Evolutionary conservation across 2,329 filamentous ascomycete species (phyloP).

Genomic region (Cercospora sp.): DNA sequence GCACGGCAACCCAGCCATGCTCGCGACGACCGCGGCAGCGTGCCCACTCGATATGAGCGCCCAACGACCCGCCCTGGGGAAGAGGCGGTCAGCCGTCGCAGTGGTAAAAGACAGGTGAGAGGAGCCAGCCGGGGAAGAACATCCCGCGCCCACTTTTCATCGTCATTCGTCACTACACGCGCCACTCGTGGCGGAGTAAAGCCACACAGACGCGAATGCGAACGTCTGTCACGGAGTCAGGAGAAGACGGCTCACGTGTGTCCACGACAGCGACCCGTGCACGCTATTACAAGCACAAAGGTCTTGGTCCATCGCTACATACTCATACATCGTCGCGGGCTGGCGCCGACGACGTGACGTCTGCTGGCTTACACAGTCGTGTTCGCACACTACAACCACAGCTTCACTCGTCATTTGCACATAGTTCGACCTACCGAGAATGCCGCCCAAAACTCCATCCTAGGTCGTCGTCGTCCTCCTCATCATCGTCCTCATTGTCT

Average conservation of each 20-base stretch:
- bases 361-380: background rate
- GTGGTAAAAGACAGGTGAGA: background rate
- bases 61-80: background rate
- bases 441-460: slow-evolving; percentile 23
- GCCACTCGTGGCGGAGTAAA: background rate
- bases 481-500: slow-evolving; percentile 19
- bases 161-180: background rate
- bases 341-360: background rate
- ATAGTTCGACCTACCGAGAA: background rate
- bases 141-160: background rate
- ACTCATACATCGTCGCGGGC: background rate
- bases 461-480: slow-evolving; percentile 27
- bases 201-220: background rate
- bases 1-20: background rate
- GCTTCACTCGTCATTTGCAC: background rate
- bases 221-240: background rate
- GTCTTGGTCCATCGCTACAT: background rate
- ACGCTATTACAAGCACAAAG: background rate
- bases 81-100: background rate
- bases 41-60: background rate
- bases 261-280: background rate
- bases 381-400: background rate
- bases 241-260: background rate
- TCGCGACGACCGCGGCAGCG: background rate
- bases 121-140: background rate